Conservation (phyloP, 441 rosid genomes). For the Flueggea neowawraea region DNA sequence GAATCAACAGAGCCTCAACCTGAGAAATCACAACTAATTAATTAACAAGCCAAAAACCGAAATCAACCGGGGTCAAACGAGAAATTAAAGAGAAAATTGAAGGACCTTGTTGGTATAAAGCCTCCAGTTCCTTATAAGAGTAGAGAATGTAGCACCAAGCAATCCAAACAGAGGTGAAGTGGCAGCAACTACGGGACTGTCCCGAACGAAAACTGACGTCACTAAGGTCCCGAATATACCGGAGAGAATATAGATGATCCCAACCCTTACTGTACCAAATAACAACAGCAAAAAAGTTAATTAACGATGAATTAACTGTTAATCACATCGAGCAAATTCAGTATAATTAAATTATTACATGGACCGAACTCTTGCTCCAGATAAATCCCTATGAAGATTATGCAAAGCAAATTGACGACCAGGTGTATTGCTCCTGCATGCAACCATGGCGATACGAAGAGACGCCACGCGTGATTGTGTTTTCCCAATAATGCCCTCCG, state of each 20-base stretch:
- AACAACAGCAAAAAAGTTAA: not conserved
- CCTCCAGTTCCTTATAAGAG: slow-evolving; percentile 62
- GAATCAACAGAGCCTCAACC: slow-evolving; percentile 52
- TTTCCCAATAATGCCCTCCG: slow-evolving; percentile 39
- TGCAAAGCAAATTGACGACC: slow-evolving; percentile 47
- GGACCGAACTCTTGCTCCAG: slow-evolving; percentile 84
- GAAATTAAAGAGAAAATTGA: slow-evolving; percentile 2
- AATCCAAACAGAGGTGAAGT: slow-evolving; percentile 70
- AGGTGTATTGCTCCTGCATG: slow-evolving; percentile 81
- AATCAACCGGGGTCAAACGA: not conserved
- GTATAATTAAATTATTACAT: slow-evolving; percentile 28
- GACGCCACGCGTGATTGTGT: slow-evolving; percentile 53
- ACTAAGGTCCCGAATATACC: slow-evolving; percentile 60
- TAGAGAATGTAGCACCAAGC: slow-evolving; percentile 74
- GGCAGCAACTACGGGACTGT: slow-evolving; percentile 62
- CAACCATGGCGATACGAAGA: slow-evolving; percentile 54
- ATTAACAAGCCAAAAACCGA: slow-evolving; percentile 7
- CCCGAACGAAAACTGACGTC: slow-evolving; percentile 55
- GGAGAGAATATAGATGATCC: slow-evolving; percentile 64
- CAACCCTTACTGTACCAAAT: slow-evolving; percentile 59
- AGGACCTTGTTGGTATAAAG: slow-evolving; percentile 60
- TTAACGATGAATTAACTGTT: not conserved
- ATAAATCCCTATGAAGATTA: slow-evolving; percentile 59
- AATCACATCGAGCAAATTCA: not conserved
- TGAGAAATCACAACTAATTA: slow-evolving; percentile 34